Conservation (phyloP, 345 rosid species). For the Melastoma malabathricum region DNA sequence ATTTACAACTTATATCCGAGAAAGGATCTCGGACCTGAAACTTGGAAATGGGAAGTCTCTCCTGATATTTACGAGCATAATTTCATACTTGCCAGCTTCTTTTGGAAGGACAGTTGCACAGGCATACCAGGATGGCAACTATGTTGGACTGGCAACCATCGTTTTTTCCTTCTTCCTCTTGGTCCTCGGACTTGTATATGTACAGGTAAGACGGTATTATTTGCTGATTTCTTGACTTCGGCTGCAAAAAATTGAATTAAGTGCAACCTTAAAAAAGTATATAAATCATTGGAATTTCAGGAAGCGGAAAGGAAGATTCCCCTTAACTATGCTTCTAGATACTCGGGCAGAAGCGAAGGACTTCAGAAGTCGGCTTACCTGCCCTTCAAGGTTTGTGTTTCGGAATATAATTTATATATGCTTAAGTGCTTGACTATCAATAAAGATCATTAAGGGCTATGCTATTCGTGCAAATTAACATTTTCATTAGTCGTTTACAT, state of each 20-base stretch:
- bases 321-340: conserved; percentile 91
- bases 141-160: conserved; percentile 59
- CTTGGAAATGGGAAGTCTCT: conserved; percentile 97
- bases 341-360: conserved; percentile 63
- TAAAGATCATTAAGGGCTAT: too few relatives aligned
- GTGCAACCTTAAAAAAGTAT: conserved; percentile 12
- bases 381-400: conserved; percentile 67
- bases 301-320: conserved; percentile 99
- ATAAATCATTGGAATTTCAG: conserved; percentile 37
- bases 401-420: conserved; percentile 3
- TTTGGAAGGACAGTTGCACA: conserved; percentile 77
- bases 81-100: conserved; percentile 95
- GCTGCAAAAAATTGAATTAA: conserved; percentile 7
- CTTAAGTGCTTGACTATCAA: neutral
- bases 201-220: conserved; percentile 54
- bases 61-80: conserved; percentile 84
- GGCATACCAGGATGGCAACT: conserved; percentile 86
- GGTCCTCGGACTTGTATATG: conserved; percentile 88
- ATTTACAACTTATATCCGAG: conserved; percentile 77
- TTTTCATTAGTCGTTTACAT: too few relatives aligned
- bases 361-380: conserved; percentile 88
- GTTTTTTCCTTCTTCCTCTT: conserved; percentile 59
- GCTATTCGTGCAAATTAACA: too few relatives aligned
- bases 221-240: conserved; percentile 3
- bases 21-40: conserved; percentile 79